Percentiles rank a stretch among this genome's conserved stretches.
These are phyloP conservation scores for Magnolia officinalis DNA, from an alignment of 164 flowering plant species.

Conservation along the genomic window DNA sequence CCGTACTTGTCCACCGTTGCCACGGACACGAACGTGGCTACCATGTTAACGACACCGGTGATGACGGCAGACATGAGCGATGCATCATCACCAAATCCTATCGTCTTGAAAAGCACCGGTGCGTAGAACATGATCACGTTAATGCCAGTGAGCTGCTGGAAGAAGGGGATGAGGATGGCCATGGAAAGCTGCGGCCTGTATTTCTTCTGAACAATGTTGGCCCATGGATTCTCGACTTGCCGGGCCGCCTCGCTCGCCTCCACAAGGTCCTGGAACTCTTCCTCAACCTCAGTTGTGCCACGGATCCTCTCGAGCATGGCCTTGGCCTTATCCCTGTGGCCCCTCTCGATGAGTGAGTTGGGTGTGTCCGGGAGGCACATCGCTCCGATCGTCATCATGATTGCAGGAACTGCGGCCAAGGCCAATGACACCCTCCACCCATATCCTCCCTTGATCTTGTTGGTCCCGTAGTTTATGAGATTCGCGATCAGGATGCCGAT, in stretches of 20 bases:
- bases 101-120: constrained; percentile 25
- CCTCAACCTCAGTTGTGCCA: constrained; percentile 17
- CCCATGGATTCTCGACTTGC: constrained; percentile 18
- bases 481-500: constrained; percentile 20
- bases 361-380: constrained; percentile 23
- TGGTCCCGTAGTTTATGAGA: constrained; percentile 17
- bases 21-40: constrained; percentile 23
- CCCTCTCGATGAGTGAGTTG: constrained; percentile 22
- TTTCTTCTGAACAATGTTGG: constrained; percentile 18
- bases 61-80: constrained; percentile 27
- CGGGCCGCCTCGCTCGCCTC: constrained; percentile 21
- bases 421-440: constrained; percentile 19
- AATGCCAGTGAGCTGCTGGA: constrained; percentile 27
- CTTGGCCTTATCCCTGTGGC: constrained; percentile 15
- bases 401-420: constrained; percentile 18
- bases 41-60: constrained; percentile 15
- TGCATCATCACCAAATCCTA: constrained; percentile 23
- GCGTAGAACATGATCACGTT: constrained; percentile 29
- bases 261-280: constrained; percentile 18
- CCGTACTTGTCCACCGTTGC: constrained; percentile 18
- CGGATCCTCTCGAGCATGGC: constrained; percentile 17
- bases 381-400: constrained; percentile 22
- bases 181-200: constrained; percentile 24
- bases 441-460: constrained; percentile 17
- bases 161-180: constrained; percentile 18